These are phyloP conservation scores for Flaveria ramosissima DNA, from an alignment of 129 eudicot genomes.

Conservation along the genomic window DNA sequence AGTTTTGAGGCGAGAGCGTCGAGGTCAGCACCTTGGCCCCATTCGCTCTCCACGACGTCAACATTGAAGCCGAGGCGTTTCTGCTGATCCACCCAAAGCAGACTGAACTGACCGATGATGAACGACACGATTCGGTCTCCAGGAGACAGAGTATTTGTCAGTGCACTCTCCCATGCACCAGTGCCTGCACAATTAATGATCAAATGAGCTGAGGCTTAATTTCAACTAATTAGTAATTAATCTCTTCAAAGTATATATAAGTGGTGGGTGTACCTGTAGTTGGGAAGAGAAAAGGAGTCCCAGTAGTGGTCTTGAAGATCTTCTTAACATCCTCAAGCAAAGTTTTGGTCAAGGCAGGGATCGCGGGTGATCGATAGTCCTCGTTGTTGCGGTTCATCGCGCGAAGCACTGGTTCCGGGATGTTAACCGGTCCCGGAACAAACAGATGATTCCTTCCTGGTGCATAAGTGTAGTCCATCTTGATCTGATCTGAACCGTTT, in stretches of 20 bases:
- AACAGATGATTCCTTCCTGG: slow-evolving; percentile 98
- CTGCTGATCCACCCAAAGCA: slow-evolving; percentile 99
- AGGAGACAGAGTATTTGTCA: slow-evolving; percentile 92
- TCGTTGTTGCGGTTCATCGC: slow-evolving; percentile 99
- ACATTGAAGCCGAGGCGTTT: slow-evolving; percentile 84
- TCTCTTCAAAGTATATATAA: too few relatives aligned
- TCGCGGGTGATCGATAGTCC: slow-evolving; percentile 97
- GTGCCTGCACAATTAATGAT: slow-evolving; percentile 60
- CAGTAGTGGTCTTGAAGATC: slow-evolving; percentile 92
- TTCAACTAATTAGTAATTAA: background rate
- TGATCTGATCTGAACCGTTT: background rate
- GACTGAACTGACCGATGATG: slow-evolving; percentile 96
- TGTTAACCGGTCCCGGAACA: slow-evolving; percentile 98
- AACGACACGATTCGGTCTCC: slow-evolving; percentile 92
- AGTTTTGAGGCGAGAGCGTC: slow-evolving; percentile 77
- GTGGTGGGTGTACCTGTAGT: slow-evolving; percentile 66
- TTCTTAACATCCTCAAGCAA: slow-evolving; percentile 91
- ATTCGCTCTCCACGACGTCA: slow-evolving; percentile 93
- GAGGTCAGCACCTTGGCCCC: slow-evolving; percentile 95
- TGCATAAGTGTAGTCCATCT: slow-evolving; percentile 85
- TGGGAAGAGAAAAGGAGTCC: slow-evolving; percentile 90
- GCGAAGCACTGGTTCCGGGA: slow-evolving; percentile 95
- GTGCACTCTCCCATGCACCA: slow-evolving; percentile 99
- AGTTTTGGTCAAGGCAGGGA: slow-evolving; percentile 80
- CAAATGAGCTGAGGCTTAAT: background rate